A percentile compares a stretch with the other conserved stretches of the same genome.
phyloP scores from a whole-genome alignment of 164 flowering plant species.

The Kingdonia uniflora region DNA sequence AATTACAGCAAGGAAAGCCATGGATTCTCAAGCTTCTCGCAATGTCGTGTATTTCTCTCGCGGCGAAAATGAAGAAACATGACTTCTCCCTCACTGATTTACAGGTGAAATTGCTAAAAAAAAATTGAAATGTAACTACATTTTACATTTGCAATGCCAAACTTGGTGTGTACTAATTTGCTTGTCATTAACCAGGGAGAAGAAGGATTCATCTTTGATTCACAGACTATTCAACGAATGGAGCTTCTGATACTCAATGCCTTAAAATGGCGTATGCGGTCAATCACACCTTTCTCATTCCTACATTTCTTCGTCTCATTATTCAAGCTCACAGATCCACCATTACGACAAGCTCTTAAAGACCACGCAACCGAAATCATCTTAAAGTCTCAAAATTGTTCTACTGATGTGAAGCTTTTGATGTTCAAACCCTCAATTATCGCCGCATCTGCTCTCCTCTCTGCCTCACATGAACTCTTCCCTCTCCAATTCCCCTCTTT shows the following conservation, averaged over 20 bases:
- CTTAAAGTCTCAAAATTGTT: constrained; percentile 49
- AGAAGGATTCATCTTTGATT: constrained; percentile 42
- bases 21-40: constrained; percentile 50
- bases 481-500: constrained; percentile 35
- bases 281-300: constrained; percentile 67
- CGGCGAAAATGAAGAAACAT: constrained; percentile 49
- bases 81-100: constrained; percentile 28
- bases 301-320: constrained; percentile 37
- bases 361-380: constrained; percentile 42
- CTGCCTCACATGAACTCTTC: constrained; percentile 41
- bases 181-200: constrained; percentile 22
- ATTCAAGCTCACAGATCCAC: constrained; percentile 32
- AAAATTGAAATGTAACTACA: neutral
- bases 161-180: neutral
- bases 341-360: constrained; percentile 26
- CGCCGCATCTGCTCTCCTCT: constrained; percentile 58
- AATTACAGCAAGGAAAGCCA: constrained; percentile 39
- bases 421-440: constrained; percentile 54
- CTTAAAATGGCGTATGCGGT: constrained; percentile 73
- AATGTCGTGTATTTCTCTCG: constrained; percentile 42
- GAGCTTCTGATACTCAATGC: constrained; percentile 50
- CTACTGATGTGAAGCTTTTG: constrained; percentile 36
- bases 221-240: constrained; percentile 39
- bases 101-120: constrained; percentile 27
- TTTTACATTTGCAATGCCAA: neutral